phyloP scores from a whole-genome alignment of 23 red algal genomes.

The Cyanidium caldarium region DNA sequence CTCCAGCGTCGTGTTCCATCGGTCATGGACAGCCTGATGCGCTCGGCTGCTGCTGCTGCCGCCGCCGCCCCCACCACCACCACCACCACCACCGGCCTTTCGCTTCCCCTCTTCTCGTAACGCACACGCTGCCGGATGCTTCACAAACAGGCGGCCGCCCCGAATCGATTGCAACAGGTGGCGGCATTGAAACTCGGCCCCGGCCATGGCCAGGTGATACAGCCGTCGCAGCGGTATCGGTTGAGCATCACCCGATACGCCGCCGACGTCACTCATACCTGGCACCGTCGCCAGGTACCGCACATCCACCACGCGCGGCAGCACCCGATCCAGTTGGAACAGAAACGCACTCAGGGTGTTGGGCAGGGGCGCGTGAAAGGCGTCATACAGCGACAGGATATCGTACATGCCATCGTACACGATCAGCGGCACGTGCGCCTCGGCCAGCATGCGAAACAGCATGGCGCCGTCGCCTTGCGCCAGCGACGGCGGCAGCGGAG shows the following conservation, averaged over 20 bases:
- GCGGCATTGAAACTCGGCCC: neutral
- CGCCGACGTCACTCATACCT: neutral
- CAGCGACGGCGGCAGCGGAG: neutral
- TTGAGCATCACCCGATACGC: no score
- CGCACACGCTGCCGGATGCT: neutral
- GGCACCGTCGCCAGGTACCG: neutral
- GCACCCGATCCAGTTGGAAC: neutral
- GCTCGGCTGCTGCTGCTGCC: no score
- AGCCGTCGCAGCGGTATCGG: neutral
- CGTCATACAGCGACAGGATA: slow-evolving; percentile 10
- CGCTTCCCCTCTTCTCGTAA: neutral
- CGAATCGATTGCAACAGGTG: slow-evolving; percentile 4
- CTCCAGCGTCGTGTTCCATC: no score
- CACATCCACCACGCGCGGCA: slow-evolving; percentile 19
- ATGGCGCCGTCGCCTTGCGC: neutral
- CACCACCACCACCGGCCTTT: no score
- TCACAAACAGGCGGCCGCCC: neutral
- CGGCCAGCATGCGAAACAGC: neutral
- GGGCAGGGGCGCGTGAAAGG: slow-evolving; percentile 30
- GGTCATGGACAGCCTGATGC: no score
- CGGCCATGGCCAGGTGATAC: neutral
- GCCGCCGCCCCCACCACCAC: no score
- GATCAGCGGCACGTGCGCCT: slow-evolving; percentile 14
- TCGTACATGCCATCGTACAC: slow-evolving; percentile 20
- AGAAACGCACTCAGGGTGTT: slow-evolving; percentile 1